A percentile compares a stretch with the other conserved stretches of the same genome.
These are phyloP conservation scores for Blastocystis sp. DNA, from an alignment of 352 stramenopile species.

Conservation along the genomic window DNA sequence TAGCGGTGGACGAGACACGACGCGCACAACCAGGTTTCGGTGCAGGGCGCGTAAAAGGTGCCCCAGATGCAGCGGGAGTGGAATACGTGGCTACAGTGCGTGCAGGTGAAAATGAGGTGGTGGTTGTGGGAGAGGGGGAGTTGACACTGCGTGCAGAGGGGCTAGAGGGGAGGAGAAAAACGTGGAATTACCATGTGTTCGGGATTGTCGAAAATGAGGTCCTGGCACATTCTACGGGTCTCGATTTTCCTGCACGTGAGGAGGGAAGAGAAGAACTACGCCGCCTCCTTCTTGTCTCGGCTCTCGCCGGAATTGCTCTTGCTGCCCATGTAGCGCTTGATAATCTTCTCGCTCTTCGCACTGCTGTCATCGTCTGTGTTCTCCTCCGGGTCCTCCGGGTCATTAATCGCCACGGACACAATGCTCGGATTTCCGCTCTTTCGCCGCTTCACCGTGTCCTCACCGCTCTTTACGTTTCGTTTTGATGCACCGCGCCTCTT, in stretches of 20 bases:
- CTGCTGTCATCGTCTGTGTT: not conserved
- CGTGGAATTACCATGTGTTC: not conserved
- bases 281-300: not conserved
- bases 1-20: constrained; percentile 33
- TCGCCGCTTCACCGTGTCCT: not conserved
- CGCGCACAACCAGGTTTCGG: constrained; percentile 1
- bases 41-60: constrained; percentile 2
- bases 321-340: not conserved
- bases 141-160: constrained; percentile 3
- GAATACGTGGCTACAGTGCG: not conserved
- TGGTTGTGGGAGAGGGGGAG: constrained; percentile 37
- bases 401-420: not conserved
- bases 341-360: not conserved
- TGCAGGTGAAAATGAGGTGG: not conserved
- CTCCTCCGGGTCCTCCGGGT: not conserved
- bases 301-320: not conserved
- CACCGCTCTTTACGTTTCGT: too few species aligned
- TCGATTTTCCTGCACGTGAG: not conserved
- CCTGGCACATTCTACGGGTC: not conserved
- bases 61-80: constrained; percentile 46
- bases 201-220: constrained; percentile 63
- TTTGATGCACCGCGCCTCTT: too few species aligned
- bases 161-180: not conserved
- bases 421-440: not conserved
- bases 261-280: not conserved